Evolutionary conservation across 2,329 filamentous ascomycete species (phyloP), one percentile per base, ranked within the genome.

Genomic region (Lachnellula willkommii): DNA sequence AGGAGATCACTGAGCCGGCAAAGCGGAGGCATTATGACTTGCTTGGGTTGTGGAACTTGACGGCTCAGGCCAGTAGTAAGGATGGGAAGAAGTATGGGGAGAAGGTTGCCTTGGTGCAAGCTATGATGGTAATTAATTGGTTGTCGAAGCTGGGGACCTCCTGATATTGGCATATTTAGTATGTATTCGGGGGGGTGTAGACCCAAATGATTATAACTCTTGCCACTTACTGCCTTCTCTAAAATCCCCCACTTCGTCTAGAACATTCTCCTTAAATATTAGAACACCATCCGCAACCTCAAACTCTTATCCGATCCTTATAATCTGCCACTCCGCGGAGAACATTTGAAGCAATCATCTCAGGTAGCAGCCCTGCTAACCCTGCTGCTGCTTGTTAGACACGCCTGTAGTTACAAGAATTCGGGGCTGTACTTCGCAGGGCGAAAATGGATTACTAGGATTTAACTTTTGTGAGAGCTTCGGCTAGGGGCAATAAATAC

Each of bases 11-110:
- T 52, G 36, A 55, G 61, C 43, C 70, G 24, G 73, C 73, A 1
- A 66, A 59, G 20, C 60, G 64, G 6, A 69, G 67, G 55, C 69
- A 70, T 20, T 65, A 75, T 54, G 75, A 77, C 50, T 63, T 72
- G 17, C 59, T 77, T 51, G 69, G 69, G 9, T 69, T 77, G 69
- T 76, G 72, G 60, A 77, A 76, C 63, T 63, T 73, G 50, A 76
- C 73, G 0, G 56, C 74, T 39, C 72, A 75, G 56, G 73, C 71
- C 12, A 65, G 62, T 11, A 73, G 69, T 52, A 69, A 60, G 63
- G 72, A 74, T 62, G 73, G 73, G 2, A 63, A 65, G 48, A 61
- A 60, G 51, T 75, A 73, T 61, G 72, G 70, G 3, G 69, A 71
- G 56, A 70, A 68, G 52, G 71, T 75, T 24, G 70, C 70, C 7